These are phyloP conservation scores for Saccharomyces hybrid DNA, from an alignment of 1,139 yeast species.

Conservation along the genomic window DNA sequence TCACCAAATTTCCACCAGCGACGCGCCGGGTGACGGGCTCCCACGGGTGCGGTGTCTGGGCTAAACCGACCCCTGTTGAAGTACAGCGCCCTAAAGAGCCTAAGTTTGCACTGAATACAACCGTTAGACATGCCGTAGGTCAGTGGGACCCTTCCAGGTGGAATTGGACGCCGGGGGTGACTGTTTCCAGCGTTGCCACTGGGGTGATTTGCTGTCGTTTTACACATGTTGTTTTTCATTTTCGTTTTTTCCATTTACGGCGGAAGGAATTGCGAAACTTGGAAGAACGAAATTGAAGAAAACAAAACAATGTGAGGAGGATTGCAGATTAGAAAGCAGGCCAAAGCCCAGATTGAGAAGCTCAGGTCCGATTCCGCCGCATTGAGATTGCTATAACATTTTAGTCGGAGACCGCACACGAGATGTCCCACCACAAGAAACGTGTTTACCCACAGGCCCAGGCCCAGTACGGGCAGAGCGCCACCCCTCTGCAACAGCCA, in stretches of 20 bases:
- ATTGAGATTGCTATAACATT: not conserved
- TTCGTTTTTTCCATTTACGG: not conserved
- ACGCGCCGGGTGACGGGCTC: not conserved
- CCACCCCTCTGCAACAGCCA: constrained; percentile 6
- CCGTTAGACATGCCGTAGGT: not conserved
- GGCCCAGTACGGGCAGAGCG: constrained; percentile 18
- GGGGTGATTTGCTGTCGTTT: not conserved
- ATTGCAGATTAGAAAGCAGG: not conserved
- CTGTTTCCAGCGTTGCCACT: not conserved
- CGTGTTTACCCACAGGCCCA: constrained; percentile 37
- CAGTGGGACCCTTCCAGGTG: not conserved
- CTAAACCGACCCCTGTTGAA: not conserved
- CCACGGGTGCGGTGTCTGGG: not conserved
- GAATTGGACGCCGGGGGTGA: not conserved
- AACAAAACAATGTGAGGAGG: not conserved
- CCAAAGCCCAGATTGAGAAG: not conserved
- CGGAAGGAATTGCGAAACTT: not conserved
- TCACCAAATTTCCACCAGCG: not conserved
- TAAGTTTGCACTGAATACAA: not conserved
- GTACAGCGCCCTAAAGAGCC: not conserved
- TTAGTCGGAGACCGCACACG: not conserved
- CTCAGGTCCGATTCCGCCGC: not conserved
- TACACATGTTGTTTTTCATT: not conserved
- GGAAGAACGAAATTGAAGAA: not conserved
- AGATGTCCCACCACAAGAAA: constrained; percentile 33